Conservation (phyloP, 768 basidiomycete species). For the Serendipita sp. region DNA sequence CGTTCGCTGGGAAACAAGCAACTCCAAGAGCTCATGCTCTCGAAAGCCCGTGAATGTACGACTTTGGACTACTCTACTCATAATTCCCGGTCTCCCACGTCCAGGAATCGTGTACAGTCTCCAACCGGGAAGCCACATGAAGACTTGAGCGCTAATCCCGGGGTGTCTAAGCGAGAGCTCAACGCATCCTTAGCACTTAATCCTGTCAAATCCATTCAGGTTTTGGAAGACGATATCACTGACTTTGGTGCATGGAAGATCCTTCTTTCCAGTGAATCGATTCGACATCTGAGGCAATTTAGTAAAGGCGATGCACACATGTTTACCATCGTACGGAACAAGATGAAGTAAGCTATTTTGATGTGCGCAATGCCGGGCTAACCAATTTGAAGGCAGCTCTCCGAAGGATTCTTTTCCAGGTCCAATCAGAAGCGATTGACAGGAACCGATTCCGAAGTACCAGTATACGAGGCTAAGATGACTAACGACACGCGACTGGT, state of each 20-base stretch:
- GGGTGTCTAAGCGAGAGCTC: conserved; percentile 11
- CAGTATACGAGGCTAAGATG: conserved; percentile 58
- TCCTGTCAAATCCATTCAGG: conserved; percentile 44
- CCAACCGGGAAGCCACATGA: too few relatives aligned
- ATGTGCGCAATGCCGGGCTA: not conserved
- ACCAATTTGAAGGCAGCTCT: conserved; percentile 39
- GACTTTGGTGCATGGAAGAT: conserved; percentile 49
- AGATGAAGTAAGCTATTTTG: conserved; percentile 37
- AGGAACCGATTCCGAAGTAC: conserved; percentile 28
- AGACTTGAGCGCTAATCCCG: too few relatives aligned
- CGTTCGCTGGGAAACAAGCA: too few relatives aligned
- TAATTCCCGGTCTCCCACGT: too few relatives aligned
- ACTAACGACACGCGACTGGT: conserved; percentile 35
- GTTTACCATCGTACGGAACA: conserved; percentile 45
- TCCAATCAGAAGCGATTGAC: conserved; percentile 51
- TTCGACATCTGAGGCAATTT: conserved; percentile 32
- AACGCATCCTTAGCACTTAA: conserved; percentile 42
- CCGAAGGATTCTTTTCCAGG: conserved; percentile 49
- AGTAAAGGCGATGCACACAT: conserved; percentile 29
- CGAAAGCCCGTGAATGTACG: too few relatives aligned
- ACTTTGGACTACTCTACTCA: too few relatives aligned
- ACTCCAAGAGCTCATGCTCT: too few relatives aligned
- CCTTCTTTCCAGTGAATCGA: conserved; percentile 37
- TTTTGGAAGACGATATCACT: conserved; percentile 25
- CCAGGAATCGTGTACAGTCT: too few relatives aligned